phyloP scores from a whole-genome alignment of 2,329 filamentous ascomycete genomes.

The Aureobasidium pullulans region DNA sequence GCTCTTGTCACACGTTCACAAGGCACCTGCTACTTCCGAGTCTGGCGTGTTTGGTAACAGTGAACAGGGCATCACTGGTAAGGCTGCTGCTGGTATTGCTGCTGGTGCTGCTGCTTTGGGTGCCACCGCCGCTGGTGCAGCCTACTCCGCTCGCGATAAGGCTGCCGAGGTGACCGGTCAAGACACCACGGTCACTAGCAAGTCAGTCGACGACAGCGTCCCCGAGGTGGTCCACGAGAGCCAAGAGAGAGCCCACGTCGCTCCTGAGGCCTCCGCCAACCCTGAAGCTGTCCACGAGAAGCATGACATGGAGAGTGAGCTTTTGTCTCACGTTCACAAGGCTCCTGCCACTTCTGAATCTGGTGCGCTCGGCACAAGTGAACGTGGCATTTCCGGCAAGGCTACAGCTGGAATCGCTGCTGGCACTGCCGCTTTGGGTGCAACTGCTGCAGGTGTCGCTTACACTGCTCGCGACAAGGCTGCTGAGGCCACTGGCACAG shows the following conservation, averaged over 20 bases:
- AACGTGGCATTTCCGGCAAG: slow-evolving; percentile 20
- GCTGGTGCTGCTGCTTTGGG: slow-evolving; percentile 31
- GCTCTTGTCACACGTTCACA: slow-evolving; percentile 54
- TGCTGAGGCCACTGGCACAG: slow-evolving; percentile 30
- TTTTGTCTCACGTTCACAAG: slow-evolving; percentile 52
- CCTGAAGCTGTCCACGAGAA: slow-evolving; percentile 42
- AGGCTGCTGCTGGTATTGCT: slow-evolving; percentile 35
- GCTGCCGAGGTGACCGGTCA: slow-evolving; percentile 26
- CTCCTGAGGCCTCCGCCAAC: slow-evolving; percentile 61
- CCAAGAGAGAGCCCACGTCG: slow-evolving; percentile 56
- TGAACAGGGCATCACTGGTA: slow-evolving; percentile 18
- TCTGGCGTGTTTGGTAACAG: slow-evolving; percentile 32
- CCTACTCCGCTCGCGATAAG: slow-evolving; percentile 26
- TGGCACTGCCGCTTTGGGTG: slow-evolving; percentile 34
- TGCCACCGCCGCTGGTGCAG: slow-evolving; percentile 30
- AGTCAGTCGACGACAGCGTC: slow-evolving; percentile 25
- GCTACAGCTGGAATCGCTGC: slow-evolving; percentile 39
- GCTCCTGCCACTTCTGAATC: slow-evolving; percentile 21
- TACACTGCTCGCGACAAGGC: slow-evolving; percentile 27
- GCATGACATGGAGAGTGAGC: slow-evolving; percentile 58
- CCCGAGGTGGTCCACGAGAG: slow-evolving; percentile 41
- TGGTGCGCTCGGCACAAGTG: slow-evolving; percentile 31
- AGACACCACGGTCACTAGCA: not conserved
- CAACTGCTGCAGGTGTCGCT: slow-evolving; percentile 31
- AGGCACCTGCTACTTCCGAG: slow-evolving; percentile 21